A percentile compares a stretch with the other conserved stretches of the same genome.
Evolutionary conservation across 1,284 basidiomycete species (phyloP).

Genomic region (Fistulina hepatica): DNA sequence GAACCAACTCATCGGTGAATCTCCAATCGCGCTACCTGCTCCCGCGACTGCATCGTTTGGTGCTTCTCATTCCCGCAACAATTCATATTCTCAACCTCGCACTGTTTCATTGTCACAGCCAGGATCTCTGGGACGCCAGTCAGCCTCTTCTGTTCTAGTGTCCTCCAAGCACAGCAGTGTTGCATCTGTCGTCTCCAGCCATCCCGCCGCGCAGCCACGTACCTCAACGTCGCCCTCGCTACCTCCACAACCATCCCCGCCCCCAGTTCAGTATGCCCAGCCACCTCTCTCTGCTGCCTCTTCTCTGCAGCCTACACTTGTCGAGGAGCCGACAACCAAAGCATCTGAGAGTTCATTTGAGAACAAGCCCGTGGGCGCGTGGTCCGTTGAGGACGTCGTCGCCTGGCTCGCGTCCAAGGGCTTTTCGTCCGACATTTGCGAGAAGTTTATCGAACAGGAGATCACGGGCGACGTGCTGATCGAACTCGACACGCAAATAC

Average conservation of each 20-base stretch:
- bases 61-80: too few species aligned
- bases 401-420: slow-evolving; percentile 81
- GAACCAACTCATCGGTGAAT: too few species aligned
- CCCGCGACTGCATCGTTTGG: too few species aligned
- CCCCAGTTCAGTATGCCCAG: slow-evolving; percentile 12
- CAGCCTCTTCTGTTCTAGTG: slow-evolving; percentile 5
- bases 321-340: slow-evolving; percentile 21
- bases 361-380: too few species aligned
- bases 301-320: slow-evolving; percentile 9
- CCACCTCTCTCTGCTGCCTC: slow-evolving; percentile 12
- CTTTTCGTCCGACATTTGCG: slow-evolving; percentile 74
- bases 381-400: slow-evolving; percentile 84
- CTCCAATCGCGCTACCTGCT: too few species aligned
- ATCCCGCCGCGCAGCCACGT: neutral
- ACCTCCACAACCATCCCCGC: neutral
- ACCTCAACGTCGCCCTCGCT: neutral
- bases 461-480: slow-evolving; percentile 95
- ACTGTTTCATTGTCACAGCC: slow-evolving; percentile 1
- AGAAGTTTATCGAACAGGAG: slow-evolving; percentile 92
- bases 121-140: neutral
- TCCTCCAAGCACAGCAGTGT: slow-evolving; percentile 27
- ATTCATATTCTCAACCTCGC: slow-evolving; percentile 7
- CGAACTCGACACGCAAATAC: slow-evolving; percentile 84
- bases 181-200: slow-evolving; percentile 14
- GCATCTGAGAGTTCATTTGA: too few species aligned